Conservation (phyloP, 768 basidiomycete genomes). For the Mycena polygramma region DNA sequence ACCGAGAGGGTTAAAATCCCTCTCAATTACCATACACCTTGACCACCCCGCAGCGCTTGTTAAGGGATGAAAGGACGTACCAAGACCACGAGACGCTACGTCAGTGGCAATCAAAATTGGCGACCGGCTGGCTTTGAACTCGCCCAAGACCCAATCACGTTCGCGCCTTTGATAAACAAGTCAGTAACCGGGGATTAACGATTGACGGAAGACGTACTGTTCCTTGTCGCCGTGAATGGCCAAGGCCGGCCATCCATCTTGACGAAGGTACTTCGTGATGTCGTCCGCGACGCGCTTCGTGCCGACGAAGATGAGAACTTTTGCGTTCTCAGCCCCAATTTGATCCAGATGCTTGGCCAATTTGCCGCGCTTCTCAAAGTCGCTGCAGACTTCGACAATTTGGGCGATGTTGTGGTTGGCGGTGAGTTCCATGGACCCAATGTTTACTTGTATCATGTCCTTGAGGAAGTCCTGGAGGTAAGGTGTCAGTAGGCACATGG, state of each 20-base stretch:
- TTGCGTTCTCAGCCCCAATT: constrained; percentile 96
- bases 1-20: constrained; percentile 39
- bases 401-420: constrained; percentile 99
- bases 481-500: constrained; percentile 16
- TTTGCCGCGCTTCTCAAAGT: constrained; percentile 97
- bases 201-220: constrained; percentile 70
- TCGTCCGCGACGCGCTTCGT: constrained; percentile 99
- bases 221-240: constrained; percentile 99
- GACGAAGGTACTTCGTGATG: constrained; percentile 96
- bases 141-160: constrained; percentile 98
- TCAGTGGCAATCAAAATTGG: constrained; percentile 99
- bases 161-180: constrained; percentile 72
- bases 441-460: constrained; percentile 98
- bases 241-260: constrained; percentile 99
- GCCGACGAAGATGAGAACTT: constrained; percentile 98
- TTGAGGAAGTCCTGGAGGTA: constrained; percentile 85
- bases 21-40: constrained; percentile 41
- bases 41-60: constrained; percentile 59
- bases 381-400: constrained; percentile 95
- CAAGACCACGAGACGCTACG: constrained; percentile 99
- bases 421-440: constrained; percentile 97
- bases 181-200: constrained; percentile 13
- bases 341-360: constrained; percentile 97
- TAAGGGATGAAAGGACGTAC: constrained; percentile 76
- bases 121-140: constrained; percentile 98